These are phyloP conservation scores for Tuctoria greenei DNA, from an alignment of 176 grass and related monocot genomes.

Conservation along the genomic window DNA sequence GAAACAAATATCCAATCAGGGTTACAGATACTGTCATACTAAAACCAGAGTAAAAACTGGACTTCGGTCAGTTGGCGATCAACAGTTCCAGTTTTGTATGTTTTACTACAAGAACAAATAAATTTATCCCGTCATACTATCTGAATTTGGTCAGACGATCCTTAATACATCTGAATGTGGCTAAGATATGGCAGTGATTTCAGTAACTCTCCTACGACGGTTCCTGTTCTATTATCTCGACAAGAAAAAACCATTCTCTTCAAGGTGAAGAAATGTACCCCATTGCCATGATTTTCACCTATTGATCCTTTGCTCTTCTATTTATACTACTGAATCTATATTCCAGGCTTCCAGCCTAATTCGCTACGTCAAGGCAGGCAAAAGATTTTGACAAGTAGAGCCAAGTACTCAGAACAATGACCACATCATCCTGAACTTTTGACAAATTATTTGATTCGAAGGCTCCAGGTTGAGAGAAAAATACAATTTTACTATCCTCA, in stretches of 20 bases:
- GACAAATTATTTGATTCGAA: neutral
- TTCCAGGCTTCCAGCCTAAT: neutral
- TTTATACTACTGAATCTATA: conserved; percentile 1
- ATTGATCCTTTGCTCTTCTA: neutral
- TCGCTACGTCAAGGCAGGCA: neutral
- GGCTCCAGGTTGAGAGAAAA: too few relatives aligned
- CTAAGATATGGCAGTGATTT: neutral
- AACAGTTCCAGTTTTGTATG: neutral
- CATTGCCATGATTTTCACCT: neutral
- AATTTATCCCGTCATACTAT: too few relatives aligned
- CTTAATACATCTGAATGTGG: too few relatives aligned
- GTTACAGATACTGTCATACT: conserved; percentile 14
- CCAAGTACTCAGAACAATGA: neutral
- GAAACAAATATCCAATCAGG: neutral
- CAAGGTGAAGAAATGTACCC: neutral
- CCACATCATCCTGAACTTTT: neutral
- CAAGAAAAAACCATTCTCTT: neutral
- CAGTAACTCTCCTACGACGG: neutral
- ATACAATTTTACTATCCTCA: too few relatives aligned
- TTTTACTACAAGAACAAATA: neutral
- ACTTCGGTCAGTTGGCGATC: neutral
- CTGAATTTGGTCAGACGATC: too few relatives aligned
- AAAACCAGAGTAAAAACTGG: neutral
- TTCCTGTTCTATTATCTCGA: neutral
- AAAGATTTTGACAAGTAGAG: neutral